Base-by-base conservation (phyloP, 805 yeast genomes). In the Barnettozyma siamensis region DNA sequence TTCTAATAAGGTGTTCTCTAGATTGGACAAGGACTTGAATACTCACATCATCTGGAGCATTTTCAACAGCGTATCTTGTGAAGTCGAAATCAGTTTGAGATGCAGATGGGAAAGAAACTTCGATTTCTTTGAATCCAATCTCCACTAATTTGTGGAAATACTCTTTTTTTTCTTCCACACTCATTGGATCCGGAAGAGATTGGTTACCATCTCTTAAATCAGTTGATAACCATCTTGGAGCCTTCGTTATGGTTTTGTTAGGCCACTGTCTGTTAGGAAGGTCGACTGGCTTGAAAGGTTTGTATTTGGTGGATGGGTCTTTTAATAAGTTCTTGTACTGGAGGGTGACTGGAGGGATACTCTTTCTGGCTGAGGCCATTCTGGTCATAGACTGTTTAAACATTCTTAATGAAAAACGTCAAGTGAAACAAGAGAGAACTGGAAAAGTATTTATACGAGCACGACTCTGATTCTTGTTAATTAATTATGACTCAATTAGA, bases 171-270 rank as follows among this genome's bases (percentile, higher is more conserved):
- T 83, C 85, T 38, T 71, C 78, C 13, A 83, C 75, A 9, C 83
- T 71, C 91, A 83, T 83, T 23, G 91, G 91, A 64, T 83, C 91
- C 21, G 91, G 91, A 43, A 83, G 68, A 16, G 88, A 77, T 60
- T 83, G 91, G 64, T 83, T 83, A 48, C 91, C 91, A 57, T 83
- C 91, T 67, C 91, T 74, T 48, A 83, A 69, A 62, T 83, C 91
- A 1, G 91, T 83, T 8, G 87, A 76, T 41, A 83, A 69, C 91
- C 91, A 83, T 58, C 88, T 70, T 47, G 91, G 91, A 5, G 88
- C 83, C 59, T 78, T 79, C 37, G 75, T 72, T 53, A 83, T 78
- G 35, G 70, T 62, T 35, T 77, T 78, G 51, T 72, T 64, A 17
- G 91, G 91, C 91, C 91, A 83, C 33, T 75, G 71, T 61, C 91